Percentiles rank a stretch among this genome's conserved stretches.
Conservation (phyloP, 345 rosid species). For the Populus pruinosa region DNA sequence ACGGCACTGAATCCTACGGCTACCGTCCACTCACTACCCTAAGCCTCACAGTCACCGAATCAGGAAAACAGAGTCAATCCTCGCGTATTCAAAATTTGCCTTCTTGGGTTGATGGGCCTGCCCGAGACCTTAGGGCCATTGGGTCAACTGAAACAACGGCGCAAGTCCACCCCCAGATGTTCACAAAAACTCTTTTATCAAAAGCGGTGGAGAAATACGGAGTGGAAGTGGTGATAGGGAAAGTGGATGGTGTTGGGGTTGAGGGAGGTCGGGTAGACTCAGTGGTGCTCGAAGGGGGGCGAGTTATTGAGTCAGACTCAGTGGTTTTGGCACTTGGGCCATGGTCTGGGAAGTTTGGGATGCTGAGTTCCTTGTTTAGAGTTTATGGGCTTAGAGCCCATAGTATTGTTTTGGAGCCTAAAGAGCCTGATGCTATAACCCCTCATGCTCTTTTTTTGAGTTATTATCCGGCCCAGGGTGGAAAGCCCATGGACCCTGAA, state of each 20-base stretch:
- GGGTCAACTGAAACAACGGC: conserved; percentile 73
- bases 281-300: conserved; percentile 61
- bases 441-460: conserved; percentile 70
- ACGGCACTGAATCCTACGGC: conserved; percentile 68
- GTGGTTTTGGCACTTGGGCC: conserved; percentile 85
- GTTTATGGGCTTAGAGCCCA: conserved; percentile 46
- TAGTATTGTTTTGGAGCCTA: conserved; percentile 5
- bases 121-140: conserved; percentile 38
- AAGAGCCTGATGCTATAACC: conserved; percentile 50
- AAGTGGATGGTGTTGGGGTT: conserved; percentile 45
- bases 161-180: conserved; percentile 79
- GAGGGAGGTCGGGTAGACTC: conserved; percentile 45
- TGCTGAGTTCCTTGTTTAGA: conserved; percentile 55
- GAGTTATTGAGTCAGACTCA: conserved; percentile 51
- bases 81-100: conserved; percentile 33
- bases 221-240: conserved; percentile 69
- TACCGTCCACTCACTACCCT: conserved; percentile 67
- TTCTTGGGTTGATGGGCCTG: conserved; percentile 71
- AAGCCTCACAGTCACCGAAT: conserved; percentile 58
- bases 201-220: conserved; percentile 59
- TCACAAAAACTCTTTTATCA: conserved; percentile 48
- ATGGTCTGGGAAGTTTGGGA: conserved; percentile 71
- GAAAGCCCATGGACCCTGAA: conserved; percentile 66
- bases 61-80: conserved; percentile 17
- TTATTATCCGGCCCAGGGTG: conserved; percentile 47